These are phyloP conservation scores for Ramaria sp. DNA, from an alignment of 768 basidiomycete species.

Conservation along the genomic window DNA sequence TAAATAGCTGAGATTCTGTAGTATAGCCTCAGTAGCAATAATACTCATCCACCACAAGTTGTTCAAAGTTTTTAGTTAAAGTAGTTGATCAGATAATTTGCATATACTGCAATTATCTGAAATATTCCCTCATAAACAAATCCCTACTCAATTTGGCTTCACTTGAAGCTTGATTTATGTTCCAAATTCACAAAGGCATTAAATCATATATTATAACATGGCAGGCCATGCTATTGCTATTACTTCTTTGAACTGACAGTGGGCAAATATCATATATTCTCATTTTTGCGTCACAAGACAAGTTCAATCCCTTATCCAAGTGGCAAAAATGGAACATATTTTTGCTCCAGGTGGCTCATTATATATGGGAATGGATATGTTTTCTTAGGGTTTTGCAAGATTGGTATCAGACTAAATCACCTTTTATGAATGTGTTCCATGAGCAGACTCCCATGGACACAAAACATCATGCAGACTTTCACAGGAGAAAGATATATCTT, in stretches of 20 bases:
- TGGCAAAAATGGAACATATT: constrained; percentile 35
- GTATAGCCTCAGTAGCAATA: too few species aligned
- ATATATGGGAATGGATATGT: constrained; percentile 22
- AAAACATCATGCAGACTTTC: constrained; percentile 30
- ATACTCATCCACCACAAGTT: too few species aligned
- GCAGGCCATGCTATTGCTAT: constrained; percentile 49
- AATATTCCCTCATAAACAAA: too few species aligned
- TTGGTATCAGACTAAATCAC: constrained; percentile 38
- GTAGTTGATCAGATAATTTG: too few species aligned
- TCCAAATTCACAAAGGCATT: too few species aligned
- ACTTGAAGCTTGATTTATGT: too few species aligned
- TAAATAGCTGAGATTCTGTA: too few species aligned
- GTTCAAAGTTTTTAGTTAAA: too few species aligned
- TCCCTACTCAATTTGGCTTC: too few species aligned
- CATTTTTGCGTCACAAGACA: constrained; percentile 20
- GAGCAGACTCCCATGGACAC: constrained; percentile 5
- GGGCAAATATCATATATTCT: constrained; percentile 43
- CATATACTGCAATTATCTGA: too few species aligned
- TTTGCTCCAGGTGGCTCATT: constrained; percentile 31
- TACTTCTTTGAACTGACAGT: constrained; percentile 50
- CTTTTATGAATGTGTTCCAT: constrained; percentile 13
- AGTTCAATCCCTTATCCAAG: constrained; percentile 24
- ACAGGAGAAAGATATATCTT: constrained; percentile 39
- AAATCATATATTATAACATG: too few species aligned
- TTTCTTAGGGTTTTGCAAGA: constrained; percentile 34